Conservation (phyloP, 179 eudicot genomes). For the Nepenthes alata region DNA sequence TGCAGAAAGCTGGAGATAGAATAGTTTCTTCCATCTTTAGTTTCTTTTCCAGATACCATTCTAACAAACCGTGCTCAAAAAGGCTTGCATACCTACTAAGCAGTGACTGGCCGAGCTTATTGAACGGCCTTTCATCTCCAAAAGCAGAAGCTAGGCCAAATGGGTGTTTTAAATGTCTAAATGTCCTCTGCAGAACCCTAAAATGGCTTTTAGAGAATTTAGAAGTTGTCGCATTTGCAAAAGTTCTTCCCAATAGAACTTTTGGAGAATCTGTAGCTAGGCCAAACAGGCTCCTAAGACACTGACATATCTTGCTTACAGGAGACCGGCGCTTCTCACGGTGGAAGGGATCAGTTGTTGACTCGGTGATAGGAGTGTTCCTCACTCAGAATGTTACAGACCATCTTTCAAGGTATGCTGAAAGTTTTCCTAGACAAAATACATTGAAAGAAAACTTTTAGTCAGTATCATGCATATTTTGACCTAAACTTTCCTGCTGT, state of each 20-base stretch:
- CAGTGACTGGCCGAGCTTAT: too few species aligned
- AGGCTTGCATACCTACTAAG: too few species aligned
- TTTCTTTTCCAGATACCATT: too few species aligned
- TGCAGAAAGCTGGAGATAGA: too few species aligned
- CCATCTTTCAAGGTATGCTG: conserved; percentile 10
- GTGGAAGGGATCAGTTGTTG: conserved; percentile 16
- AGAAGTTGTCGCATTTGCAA: background rate
- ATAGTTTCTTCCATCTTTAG: too few species aligned
- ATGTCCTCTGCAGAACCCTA: too few species aligned
- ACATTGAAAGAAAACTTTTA: background rate
- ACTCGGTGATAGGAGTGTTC: conserved; percentile 17
- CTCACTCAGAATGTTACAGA: conserved; percentile 16
- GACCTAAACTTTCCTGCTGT: background rate
- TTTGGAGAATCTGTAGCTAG: background rate
- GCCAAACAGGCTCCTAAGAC: background rate
- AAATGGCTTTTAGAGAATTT: too few species aligned
- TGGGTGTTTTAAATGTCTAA: too few species aligned
- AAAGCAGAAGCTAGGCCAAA: too few species aligned
- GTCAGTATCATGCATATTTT: background rate
- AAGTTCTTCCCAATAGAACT: too few species aligned
- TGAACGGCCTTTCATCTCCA: too few species aligned
- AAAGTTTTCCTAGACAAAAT: background rate
- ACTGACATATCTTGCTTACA: background rate
- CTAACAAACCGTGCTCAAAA: too few species aligned
- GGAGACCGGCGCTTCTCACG: conserved; percentile 16